These are phyloP conservation scores for Phytophthora fragariaefolia DNA, from an alignment of 352 stramenopile genomes.

Conservation along the genomic window DNA sequence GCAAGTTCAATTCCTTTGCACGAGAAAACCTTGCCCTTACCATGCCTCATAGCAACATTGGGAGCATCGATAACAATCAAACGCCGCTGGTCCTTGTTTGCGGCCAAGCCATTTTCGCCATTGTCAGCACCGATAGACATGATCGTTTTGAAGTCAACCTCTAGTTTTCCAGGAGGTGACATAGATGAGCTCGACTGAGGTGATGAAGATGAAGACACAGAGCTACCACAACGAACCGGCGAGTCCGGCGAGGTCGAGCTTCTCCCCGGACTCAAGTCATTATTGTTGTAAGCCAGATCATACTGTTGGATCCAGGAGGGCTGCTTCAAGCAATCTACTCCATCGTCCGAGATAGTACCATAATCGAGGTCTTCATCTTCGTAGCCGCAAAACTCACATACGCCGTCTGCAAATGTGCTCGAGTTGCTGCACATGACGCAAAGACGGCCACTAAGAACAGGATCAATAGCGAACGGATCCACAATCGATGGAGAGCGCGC, in stretches of 20 bases:
- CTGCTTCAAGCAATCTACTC: conserved; percentile 2
- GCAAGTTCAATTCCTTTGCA: conserved; percentile 76
- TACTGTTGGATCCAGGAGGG: conserved; percentile 21
- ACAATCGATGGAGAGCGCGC: neutral
- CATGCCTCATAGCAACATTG: conserved; percentile 87
- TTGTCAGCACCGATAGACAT: conserved; percentile 52
- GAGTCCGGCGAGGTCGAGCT: neutral
- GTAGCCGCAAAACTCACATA: conserved; percentile 55
- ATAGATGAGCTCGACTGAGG: neutral
- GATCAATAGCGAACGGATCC: conserved; percentile 26
- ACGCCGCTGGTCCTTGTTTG: conserved; percentile 36
- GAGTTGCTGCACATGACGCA: conserved; percentile 49
- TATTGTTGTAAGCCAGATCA: conserved; percentile 16
- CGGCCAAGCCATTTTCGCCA: conserved; percentile 22
- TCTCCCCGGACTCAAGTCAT: conserved; percentile 10
- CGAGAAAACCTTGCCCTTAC: conserved; percentile 78
- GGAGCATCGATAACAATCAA: conserved; percentile 73
- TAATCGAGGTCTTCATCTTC: conserved; percentile 28
- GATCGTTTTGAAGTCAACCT: conserved; percentile 46
- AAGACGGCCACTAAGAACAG: conserved; percentile 25
- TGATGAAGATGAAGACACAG: conserved; percentile 3
- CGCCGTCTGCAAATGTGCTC: conserved; percentile 33
- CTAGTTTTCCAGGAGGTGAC: conserved; percentile 16
- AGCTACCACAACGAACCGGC: neutral
- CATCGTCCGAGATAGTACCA: conserved; percentile 21